Percentiles rank a stretch among this genome's conserved stretches.
phyloP scores from a whole-genome alignment of 352 stramenopile species.

The Phytopythium vexans region DNA sequence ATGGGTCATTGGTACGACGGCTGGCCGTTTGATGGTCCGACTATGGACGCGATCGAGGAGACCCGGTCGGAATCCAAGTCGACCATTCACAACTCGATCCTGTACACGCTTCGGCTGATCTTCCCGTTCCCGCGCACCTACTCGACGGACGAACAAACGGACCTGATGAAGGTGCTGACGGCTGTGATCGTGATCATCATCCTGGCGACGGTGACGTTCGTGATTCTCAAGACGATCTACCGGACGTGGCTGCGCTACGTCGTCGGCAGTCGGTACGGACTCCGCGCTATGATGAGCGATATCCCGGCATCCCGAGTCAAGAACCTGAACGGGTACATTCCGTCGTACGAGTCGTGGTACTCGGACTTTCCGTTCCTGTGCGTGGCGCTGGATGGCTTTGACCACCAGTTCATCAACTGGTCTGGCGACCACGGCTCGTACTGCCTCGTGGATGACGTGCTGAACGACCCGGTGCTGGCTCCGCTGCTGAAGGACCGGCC shows the following conservation, averaged over 20 bases:
- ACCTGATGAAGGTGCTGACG: slow-evolving; percentile 41
- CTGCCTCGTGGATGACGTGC: slow-evolving; percentile 65
- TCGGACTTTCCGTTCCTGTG: slow-evolving; percentile 66
- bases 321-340: slow-evolving; percentile 56
- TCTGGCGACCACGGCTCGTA: slow-evolving; percentile 50
- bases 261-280: slow-evolving; percentile 21
- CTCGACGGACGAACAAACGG: slow-evolving; percentile 22
- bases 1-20: slow-evolving; percentile 79
- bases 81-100: slow-evolving; percentile 19
- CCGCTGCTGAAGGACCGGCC: slow-evolving; percentile 32
- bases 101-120: slow-evolving; percentile 38
- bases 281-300: slow-evolving; percentile 34
- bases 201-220: slow-evolving; percentile 22
- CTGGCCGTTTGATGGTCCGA: slow-evolving; percentile 62
- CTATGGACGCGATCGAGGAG: slow-evolving; percentile 24
- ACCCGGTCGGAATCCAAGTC: slow-evolving; percentile 21
- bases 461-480: slow-evolving; percentile 39
- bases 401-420: slow-evolving; percentile 55
- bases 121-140: slow-evolving; percentile 53
- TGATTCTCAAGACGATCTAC: slow-evolving; percentile 31
- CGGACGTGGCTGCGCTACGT: slow-evolving; percentile 37
- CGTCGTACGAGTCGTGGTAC: slow-evolving; percentile 65
- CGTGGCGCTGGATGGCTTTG: slow-evolving; percentile 49
- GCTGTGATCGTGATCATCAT: slow-evolving; percentile 40
- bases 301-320: slow-evolving; percentile 39